Conservation (phyloP, 495 filamentous ascomycete genomes). For the Trichocladium antarcticum region DNA sequence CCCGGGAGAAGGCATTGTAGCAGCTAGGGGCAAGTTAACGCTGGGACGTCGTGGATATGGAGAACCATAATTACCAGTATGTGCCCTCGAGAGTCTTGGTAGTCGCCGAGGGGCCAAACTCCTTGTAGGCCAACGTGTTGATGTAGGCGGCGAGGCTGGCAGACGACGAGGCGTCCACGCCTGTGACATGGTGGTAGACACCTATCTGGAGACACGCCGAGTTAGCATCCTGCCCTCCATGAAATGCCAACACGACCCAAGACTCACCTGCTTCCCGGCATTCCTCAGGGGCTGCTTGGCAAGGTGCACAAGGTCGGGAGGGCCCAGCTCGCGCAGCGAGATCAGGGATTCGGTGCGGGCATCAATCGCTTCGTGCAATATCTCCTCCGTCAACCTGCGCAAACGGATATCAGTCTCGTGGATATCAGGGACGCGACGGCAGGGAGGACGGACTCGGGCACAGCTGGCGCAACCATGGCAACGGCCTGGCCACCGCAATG, state of each 20-base stretch:
- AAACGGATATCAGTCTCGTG: constrained; percentile 16
- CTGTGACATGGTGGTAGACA: constrained; percentile 96
- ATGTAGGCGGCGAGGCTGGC: constrained; percentile 95
- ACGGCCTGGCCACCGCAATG: constrained; percentile 5
- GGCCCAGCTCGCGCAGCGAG: constrained; percentile 80
- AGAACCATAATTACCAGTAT: constrained; percentile 61
- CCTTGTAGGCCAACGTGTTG: constrained; percentile 87
- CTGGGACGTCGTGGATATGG: background rate
- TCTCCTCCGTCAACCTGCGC: constrained; percentile 76
- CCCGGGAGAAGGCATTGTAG: constrained; percentile 97
- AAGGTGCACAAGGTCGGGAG: constrained; percentile 89
- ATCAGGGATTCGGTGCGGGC: constrained; percentile 78
- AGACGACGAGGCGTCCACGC: constrained; percentile 92
- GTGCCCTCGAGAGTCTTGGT: constrained; percentile 86
- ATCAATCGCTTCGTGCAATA: constrained; percentile 77
- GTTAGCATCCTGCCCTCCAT: constrained; percentile 12
- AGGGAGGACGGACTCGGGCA: constrained; percentile 62
- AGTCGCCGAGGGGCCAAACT: constrained; percentile 62
- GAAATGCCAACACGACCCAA: background rate
- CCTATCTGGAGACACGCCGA: constrained; percentile 50
- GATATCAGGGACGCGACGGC: constrained; percentile 5
- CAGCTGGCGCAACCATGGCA: constrained; percentile 78
- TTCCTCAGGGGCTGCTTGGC: constrained; percentile 70
- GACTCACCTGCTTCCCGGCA: constrained; percentile 50
- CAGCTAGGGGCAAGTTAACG: constrained; percentile 47